These are phyloP conservation scores for Nakazawaea ernobii DNA, from an alignment of 805 yeast genomes.

Conservation along the genomic window DNA sequence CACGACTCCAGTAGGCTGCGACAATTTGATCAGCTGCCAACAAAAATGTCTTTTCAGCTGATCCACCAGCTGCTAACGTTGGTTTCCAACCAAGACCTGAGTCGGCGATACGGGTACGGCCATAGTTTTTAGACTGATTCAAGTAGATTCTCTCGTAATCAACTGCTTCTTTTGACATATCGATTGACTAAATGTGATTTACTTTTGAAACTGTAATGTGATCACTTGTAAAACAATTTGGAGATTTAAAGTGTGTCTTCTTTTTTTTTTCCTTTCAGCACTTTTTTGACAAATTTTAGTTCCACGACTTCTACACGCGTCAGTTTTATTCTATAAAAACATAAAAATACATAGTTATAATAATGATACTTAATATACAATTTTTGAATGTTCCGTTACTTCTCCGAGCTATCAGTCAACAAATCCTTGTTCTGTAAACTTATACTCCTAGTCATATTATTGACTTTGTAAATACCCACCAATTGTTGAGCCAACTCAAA, in stretches of 20 bases:
- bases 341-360: not conserved
- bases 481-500: conserved; percentile 91
- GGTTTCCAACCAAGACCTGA: conserved; percentile 98
- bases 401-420: conserved; percentile 5
- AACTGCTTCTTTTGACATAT: conserved; percentile 21
- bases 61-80: conserved; percentile 38
- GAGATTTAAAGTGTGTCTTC: not conserved
- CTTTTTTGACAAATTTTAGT: not conserved
- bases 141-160: conserved; percentile 90
- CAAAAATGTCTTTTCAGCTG: conserved; percentile 50
- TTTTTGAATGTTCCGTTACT: not conserved
- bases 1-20: conserved; percentile 86
- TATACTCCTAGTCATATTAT: conserved; percentile 84
- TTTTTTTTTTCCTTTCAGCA: not conserved
- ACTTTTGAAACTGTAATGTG: not conserved
- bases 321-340: not conserved
- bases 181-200: not conserved
- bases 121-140: conserved; percentile 77
- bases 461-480: conserved; percentile 92
- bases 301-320: conserved; percentile 1
- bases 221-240: too few species aligned
- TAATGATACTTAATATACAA: not conserved
- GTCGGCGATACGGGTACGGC: conserved; percentile 91
- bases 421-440: conserved; percentile 63
- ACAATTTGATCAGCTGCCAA: conserved; percentile 83